These are phyloP conservation scores for Penicillium frequentans DNA, from an alignment of 2,329 filamentous ascomycete species.

Conservation along the genomic window DNA sequence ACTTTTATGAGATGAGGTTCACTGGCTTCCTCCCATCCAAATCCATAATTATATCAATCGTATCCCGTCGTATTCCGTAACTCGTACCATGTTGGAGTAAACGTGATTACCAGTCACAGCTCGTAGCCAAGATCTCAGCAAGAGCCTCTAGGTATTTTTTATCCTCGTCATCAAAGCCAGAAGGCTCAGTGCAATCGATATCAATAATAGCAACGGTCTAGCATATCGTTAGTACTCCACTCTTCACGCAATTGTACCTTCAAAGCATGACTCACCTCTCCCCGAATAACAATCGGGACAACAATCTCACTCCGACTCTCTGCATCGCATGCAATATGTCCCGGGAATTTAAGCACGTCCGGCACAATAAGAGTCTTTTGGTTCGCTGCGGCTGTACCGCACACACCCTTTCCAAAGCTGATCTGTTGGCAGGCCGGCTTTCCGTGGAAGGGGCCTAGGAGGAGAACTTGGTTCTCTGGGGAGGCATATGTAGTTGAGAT, in stretches of 20 bases:
- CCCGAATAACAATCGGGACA: slow-evolving; percentile 44
- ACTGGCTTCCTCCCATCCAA: neutral
- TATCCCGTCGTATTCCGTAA: slow-evolving; percentile 8
- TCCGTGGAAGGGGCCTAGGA: slow-evolving; percentile 51
- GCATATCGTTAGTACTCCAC: slow-evolving; percentile 1
- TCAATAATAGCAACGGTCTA: slow-evolving; percentile 52
- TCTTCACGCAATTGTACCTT: neutral
- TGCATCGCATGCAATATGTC: slow-evolving; percentile 52
- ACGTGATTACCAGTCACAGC: slow-evolving; percentile 41
- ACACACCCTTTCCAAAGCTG: slow-evolving; percentile 47
- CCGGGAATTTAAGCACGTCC: slow-evolving; percentile 46
- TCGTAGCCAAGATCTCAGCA: slow-evolving; percentile 39
- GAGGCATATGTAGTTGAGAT: slow-evolving; percentile 26
- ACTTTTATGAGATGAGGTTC: neutral
- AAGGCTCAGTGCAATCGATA: slow-evolving; percentile 45
- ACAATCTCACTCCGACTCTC: slow-evolving; percentile 52
- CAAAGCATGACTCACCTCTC: slow-evolving; percentile 35
- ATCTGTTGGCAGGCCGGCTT: slow-evolving; percentile 52
- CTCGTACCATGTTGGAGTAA: neutral
- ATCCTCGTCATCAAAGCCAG: slow-evolving; percentile 48
- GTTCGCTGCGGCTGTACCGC: slow-evolving; percentile 44
- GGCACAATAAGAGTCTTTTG: slow-evolving; percentile 43
- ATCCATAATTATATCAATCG: slow-evolving; percentile 2
- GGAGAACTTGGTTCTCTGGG: slow-evolving; percentile 30
- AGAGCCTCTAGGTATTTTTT: slow-evolving; percentile 43